These are phyloP conservation scores for Emmonsiellopsis sp. DNA, from an alignment of 2,329 filamentous ascomycete species.

Conservation along the genomic window DNA sequence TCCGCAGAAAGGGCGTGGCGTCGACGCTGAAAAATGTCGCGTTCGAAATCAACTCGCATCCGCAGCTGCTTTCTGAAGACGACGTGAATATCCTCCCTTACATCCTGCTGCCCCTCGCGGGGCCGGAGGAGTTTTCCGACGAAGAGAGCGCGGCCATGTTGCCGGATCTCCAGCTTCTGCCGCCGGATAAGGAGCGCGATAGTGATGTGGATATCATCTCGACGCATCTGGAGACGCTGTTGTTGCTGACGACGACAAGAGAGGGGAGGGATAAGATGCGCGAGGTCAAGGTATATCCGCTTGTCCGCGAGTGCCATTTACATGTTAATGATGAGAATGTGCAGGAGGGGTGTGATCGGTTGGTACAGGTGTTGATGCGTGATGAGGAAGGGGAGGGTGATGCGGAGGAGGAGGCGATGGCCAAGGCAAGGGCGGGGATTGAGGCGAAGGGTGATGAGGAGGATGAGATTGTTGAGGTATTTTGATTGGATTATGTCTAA, in stretches of 20 bases:
- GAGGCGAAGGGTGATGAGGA: constrained; percentile 32
- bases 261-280: constrained; percentile 67
- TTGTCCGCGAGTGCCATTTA: constrained; percentile 77
- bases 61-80: constrained; percentile 59
- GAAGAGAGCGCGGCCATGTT: constrained; percentile 83
- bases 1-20: constrained; percentile 88
- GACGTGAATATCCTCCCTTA: constrained; percentile 80
- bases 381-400: constrained; percentile 58
- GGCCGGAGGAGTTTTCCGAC: constrained; percentile 76
- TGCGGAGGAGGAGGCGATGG: constrained; percentile 28
- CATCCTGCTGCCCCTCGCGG: constrained; percentile 77
- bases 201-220: constrained; percentile 65
- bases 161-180: constrained; percentile 78
- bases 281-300: constrained; percentile 73
- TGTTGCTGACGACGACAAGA: constrained; percentile 70
- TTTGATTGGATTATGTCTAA: constrained; percentile 20
- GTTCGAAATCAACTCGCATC: constrained; percentile 70
- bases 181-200: constrained; percentile 83
- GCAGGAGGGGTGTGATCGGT: constrained; percentile 71
- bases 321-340: constrained; percentile 71
- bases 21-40: constrained; percentile 90
- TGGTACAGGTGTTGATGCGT: constrained; percentile 82
- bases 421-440: constrained; percentile 35
- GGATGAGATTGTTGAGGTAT: constrained; percentile 37
- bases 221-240: constrained; percentile 81